A percentile compares a stretch with the other conserved stretches of the same genome.
These are phyloP conservation scores for Ophiostoma sp. DNA, from an alignment of 2,329 filamentous ascomycete species.

Conservation along the genomic window DNA sequence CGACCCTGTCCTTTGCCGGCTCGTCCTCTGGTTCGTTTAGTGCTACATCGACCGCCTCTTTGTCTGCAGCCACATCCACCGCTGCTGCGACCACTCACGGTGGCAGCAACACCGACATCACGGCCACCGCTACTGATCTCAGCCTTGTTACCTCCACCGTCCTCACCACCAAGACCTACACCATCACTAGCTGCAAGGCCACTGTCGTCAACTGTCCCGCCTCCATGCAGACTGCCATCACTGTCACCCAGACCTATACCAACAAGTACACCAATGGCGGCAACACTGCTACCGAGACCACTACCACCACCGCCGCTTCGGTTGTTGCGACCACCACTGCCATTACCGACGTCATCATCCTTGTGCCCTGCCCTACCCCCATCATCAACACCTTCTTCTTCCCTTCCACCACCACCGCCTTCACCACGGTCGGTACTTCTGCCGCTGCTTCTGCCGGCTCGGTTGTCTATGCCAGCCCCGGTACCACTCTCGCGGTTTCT, in stretches of 20 bases:
- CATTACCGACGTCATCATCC: slow-evolving; percentile 25
- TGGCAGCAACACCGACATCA: not conserved
- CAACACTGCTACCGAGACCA: not conserved
- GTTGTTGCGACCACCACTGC: not conserved
- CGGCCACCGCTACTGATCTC: not conserved
- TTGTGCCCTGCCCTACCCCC: slow-evolving; percentile 28
- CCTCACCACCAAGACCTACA: slow-evolving; percentile 30
- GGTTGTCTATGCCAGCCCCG: not conserved
- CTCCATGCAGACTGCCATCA: slow-evolving; percentile 28
- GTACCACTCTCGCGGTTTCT: not conserved
- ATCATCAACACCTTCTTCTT: slow-evolving; percentile 43
- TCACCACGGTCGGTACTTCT: not conserved
- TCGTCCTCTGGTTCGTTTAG: not conserved
- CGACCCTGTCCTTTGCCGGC: not conserved
- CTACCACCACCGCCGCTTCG: slow-evolving; percentile 10
- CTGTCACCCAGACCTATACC: slow-evolving; percentile 29
- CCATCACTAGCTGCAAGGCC: slow-evolving; percentile 32
- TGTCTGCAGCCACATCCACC: slow-evolving; percentile 14
- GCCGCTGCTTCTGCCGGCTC: not conserved
- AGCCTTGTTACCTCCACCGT: slow-evolving; percentile 26
- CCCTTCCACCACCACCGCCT: not conserved
- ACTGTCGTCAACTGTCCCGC: slow-evolving; percentile 32
- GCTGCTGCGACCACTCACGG: slow-evolving; percentile 15
- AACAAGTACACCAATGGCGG: not conserved
- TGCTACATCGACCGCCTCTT: not conserved